Percentiles rank a stretch among this genome's conserved stretches.
Evolutionary conservation across 2,329 filamentous ascomycete species (phyloP).

Genomic region (Sarocladiaceae sp.): DNA sequence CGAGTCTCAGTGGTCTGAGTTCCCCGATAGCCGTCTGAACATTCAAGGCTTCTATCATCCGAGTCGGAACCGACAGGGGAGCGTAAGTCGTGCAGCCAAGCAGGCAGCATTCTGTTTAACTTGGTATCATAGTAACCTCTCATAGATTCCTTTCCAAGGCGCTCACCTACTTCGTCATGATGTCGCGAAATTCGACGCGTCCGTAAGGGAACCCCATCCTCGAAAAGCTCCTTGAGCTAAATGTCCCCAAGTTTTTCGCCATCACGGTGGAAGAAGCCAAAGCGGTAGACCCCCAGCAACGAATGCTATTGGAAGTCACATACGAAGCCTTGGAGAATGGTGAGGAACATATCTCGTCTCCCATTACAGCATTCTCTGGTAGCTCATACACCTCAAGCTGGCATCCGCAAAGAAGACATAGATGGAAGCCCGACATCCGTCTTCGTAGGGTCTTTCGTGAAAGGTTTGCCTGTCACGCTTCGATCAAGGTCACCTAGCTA

Average conservation of each 20-base stretch:
- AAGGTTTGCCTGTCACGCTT: constrained; percentile 9
- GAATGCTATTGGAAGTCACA: constrained; percentile 42
- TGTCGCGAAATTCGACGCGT: constrained; percentile 3
- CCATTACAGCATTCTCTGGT: background rate
- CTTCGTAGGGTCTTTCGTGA: constrained; percentile 4
- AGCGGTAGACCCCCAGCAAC: constrained; percentile 39
- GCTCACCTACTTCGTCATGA: background rate
- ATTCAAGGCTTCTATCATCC: constrained; percentile 35
- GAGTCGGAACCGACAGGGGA: constrained; percentile 19
- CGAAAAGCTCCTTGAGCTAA: background rate
- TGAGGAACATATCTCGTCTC: background rate
- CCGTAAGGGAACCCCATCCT: background rate
- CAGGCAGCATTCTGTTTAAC: background rate
- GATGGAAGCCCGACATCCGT: constrained; percentile 1
- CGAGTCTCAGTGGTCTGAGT: constrained; percentile 32
- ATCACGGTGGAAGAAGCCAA: constrained; percentile 6
- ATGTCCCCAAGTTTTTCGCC: background rate
- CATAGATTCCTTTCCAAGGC: constrained; percentile 3
- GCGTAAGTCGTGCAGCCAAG: background rate
- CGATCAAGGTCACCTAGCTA: constrained; percentile 39
- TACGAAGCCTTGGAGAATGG: constrained; percentile 46
- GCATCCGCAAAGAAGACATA: constrained; percentile 31
- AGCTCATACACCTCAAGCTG: constrained; percentile 18
- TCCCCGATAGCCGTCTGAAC: constrained; percentile 42
- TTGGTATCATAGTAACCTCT: background rate